Evolutionary conservation across 352 stramenopile species (phyloP).

Genomic region (Pythium graminicola): DNA sequence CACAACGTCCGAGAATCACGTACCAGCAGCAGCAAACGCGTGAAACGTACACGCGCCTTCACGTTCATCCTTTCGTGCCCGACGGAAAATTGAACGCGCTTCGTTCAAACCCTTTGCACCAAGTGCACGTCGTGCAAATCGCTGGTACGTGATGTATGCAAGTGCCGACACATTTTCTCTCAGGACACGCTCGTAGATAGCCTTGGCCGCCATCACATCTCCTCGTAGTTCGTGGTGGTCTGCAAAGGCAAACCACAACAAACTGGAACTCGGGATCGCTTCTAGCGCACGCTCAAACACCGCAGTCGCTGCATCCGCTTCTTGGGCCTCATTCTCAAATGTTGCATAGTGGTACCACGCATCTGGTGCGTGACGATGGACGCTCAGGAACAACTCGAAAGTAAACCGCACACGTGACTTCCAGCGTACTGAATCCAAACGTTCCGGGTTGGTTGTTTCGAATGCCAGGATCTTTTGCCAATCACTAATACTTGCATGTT

Average conservation of each 20-base stretch:
- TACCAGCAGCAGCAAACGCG: slow-evolving; percentile 78
- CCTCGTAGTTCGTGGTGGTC: slow-evolving; percentile 77
- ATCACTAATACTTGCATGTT: slow-evolving; percentile 49
- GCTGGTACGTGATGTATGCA: slow-evolving; percentile 80
- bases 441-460: slow-evolving; percentile 72
- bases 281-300: slow-evolving; percentile 73
- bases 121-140: slow-evolving; percentile 71
- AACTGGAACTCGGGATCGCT: slow-evolving; percentile 75
- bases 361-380: slow-evolving; percentile 72
- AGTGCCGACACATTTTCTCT: slow-evolving; percentile 69
- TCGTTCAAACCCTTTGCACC: slow-evolving; percentile 68
- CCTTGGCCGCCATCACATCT: slow-evolving; percentile 54
- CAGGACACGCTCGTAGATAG: slow-evolving; percentile 76
- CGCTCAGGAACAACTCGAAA: slow-evolving; percentile 75
- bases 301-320: slow-evolving; percentile 51
- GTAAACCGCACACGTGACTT: slow-evolving; percentile 80
- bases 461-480: slow-evolving; percentile 80
- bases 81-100: slow-evolving; percentile 76
- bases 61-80: slow-evolving; percentile 72
- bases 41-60: slow-evolving; percentile 79
- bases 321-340: slow-evolving; percentile 73
- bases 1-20: too few relatives aligned
- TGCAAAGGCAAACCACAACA: slow-evolving; percentile 70
- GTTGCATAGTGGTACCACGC: slow-evolving; percentile 82
- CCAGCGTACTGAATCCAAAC: slow-evolving; percentile 66